These are phyloP conservation scores for Trichoderma brevicompactum DNA, from an alignment of 2,329 filamentous ascomycete species.

Conservation along the genomic window DNA sequence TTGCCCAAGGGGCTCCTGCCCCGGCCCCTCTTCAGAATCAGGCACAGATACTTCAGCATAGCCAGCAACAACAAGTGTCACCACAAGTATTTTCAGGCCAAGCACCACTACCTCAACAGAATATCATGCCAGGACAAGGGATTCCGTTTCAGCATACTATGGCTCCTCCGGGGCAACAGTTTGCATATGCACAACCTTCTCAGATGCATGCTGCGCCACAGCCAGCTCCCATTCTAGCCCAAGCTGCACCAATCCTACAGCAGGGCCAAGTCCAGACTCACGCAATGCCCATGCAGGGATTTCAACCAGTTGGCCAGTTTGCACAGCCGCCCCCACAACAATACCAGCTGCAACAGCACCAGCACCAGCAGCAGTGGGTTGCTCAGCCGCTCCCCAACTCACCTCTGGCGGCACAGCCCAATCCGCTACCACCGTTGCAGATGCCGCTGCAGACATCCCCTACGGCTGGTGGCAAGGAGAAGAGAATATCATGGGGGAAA, in stretches of 20 bases:
- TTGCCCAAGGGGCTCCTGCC: not conserved
- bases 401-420: not conserved
- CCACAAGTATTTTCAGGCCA: conserved; percentile 3
- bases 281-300: conserved; percentile 3
- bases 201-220: not conserved
- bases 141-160: not conserved
- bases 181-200: not conserved
- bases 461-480: conserved; percentile 31
- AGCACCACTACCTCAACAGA: not conserved
- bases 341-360: not conserved
- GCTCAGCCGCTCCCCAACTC: not conserved
- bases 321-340: conserved; percentile 10
- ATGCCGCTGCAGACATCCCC: conserved; percentile 1
- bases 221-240: not conserved
- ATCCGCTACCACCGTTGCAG: conserved; percentile 8
- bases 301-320: conserved; percentile 8
- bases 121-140: not conserved
- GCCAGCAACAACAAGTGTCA: not conserved
- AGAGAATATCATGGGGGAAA: conserved; percentile 39
- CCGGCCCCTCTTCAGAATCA: not conserved
- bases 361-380: conserved; percentile 4
- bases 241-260: not conserved
- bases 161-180: not conserved
- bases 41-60: not conserved
- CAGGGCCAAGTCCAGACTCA: not conserved